phyloP scores from a whole-genome alignment of 2,329 filamentous ascomycete species.

The Didymellaceae sp. region DNA sequence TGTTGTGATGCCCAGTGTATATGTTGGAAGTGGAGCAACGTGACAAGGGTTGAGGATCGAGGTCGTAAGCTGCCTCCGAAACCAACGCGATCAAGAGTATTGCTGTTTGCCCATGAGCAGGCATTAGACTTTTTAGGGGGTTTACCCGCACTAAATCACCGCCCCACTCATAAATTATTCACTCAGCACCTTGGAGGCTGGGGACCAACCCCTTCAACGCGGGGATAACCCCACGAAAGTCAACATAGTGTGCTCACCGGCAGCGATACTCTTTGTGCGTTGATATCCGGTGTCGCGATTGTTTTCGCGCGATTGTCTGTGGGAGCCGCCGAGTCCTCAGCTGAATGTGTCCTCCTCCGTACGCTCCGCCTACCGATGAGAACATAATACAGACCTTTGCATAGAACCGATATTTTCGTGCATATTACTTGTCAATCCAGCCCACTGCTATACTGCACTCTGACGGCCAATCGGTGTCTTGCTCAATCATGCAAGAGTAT shows the following conservation, averaged over 20 bases:
- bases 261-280: neutral
- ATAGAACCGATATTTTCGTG: neutral
- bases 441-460: neutral
- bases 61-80: no score
- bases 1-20: no score
- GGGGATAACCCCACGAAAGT: neutral
- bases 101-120: no score
- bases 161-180: no score
- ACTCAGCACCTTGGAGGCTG: slow-evolving; percentile 10
- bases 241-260: no score
- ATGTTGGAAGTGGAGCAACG: no score
- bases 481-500: neutral
- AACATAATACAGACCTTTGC: neutral
- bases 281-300: neutral
- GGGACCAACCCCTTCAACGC: neutral
- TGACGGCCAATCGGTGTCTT: neutral
- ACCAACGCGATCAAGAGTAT: no score
- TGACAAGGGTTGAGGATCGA: no score
- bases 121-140: no score
- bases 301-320: neutral
- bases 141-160: no score
- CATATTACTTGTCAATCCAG: neutral
- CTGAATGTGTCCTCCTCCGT: neutral
- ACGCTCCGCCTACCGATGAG: neutral
- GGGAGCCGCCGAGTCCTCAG: no score